Percentiles rank a stretch among this genome's conserved stretches.
These are phyloP conservation scores for Ceratocystis huliohia DNA, from an alignment of 2,329 filamentous ascomycete genomes.

Conservation along the genomic window DNA sequence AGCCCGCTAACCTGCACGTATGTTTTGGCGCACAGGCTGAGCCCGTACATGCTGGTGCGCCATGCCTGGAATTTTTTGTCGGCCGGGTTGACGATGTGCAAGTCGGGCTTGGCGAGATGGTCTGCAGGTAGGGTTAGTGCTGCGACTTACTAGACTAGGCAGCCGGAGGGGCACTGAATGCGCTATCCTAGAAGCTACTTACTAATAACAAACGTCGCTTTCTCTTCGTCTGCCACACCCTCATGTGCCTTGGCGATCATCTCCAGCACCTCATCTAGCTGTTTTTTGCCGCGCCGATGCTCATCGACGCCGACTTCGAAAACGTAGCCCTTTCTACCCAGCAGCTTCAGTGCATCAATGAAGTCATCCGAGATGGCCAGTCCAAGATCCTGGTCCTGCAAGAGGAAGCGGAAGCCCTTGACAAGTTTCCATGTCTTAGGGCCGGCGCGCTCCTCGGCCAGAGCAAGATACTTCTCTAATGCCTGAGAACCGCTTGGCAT, in stretches of 20 bases:
- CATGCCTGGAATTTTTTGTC: slow-evolving; percentile 54
- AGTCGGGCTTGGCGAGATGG: slow-evolving; percentile 79
- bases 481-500: slow-evolving; percentile 49
- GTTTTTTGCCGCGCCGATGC: slow-evolving; percentile 59
- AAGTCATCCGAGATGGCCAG: slow-evolving; percentile 52
- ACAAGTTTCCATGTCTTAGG: slow-evolving; percentile 50
- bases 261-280: slow-evolving; percentile 56
- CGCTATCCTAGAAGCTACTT: slow-evolving; percentile 17
- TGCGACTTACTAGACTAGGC: background rate
- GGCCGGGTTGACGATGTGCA: slow-evolving; percentile 48
- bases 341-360: slow-evolving; percentile 50
- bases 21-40: slow-evolving; percentile 51
- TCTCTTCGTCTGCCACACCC: slow-evolving; percentile 44
- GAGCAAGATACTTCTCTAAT: slow-evolving; percentile 52
- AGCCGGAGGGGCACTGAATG: background rate
- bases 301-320: slow-evolving; percentile 83
- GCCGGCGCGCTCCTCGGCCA: slow-evolving; percentile 49
- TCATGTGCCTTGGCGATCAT: slow-evolving; percentile 58
- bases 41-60: slow-evolving; percentile 53
- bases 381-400: slow-evolving; percentile 62
- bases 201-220: slow-evolving; percentile 59
- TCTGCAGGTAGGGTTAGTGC: slow-evolving; percentile 37
- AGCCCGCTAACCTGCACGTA: slow-evolving; percentile 87
- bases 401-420: slow-evolving; percentile 67
- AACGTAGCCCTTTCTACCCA: slow-evolving; percentile 49